A percentile compares a stretch with the other conserved stretches of the same genome.
These are phyloP conservation scores for Primulina tabacum DNA, from an alignment of 257 asterid species.

Conservation along the genomic window DNA sequence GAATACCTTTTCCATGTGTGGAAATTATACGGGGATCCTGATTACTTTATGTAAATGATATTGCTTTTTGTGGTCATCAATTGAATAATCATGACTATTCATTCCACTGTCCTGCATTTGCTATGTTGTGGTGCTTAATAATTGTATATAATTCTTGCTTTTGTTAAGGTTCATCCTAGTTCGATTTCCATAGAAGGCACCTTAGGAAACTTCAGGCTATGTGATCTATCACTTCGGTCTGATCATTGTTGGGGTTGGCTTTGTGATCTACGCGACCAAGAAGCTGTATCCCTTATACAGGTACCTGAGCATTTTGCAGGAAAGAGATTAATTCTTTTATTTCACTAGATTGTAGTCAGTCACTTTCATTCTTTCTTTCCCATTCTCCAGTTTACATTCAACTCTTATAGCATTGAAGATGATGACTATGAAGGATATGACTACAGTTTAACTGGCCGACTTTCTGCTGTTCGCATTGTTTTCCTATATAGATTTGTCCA, in stretches of 20 bases:
- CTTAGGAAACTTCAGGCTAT: conserved; percentile 82
- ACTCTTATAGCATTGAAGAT: conserved; percentile 70
- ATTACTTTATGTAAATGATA: conserved; percentile 12
- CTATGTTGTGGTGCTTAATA: conserved; percentile 20
- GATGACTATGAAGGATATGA: conserved; percentile 94
- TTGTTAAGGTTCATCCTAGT: conserved; percentile 86
- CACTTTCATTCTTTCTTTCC: conserved; percentile 17
- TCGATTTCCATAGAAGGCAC: conserved; percentile 79
- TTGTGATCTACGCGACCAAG: conserved; percentile 94
- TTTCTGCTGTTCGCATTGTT: conserved; percentile 96
- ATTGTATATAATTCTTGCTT: conserved; percentile 31
- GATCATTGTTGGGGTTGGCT: conserved; percentile 96
- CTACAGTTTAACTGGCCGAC: conserved; percentile 86
- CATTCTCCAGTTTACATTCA: conserved; percentile 70
- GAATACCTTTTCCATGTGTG: neutral
- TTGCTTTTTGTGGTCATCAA: conserved; percentile 5
- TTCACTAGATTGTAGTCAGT: conserved; percentile 15
- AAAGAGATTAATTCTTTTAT: conserved; percentile 8
- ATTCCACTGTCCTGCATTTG: conserved; percentile 19
- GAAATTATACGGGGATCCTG: neutral
- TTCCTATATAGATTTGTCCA: conserved; percentile 90
- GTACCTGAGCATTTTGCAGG: conserved; percentile 35
- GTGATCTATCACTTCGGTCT: conserved; percentile 80
- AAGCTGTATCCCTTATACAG: conserved; percentile 87
- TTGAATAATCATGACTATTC: conserved; percentile 17